Base-by-base conservation (phyloP, 2,329 filamentous ascomycete genomes). In the Aspergillus spinulosporus region DNA sequence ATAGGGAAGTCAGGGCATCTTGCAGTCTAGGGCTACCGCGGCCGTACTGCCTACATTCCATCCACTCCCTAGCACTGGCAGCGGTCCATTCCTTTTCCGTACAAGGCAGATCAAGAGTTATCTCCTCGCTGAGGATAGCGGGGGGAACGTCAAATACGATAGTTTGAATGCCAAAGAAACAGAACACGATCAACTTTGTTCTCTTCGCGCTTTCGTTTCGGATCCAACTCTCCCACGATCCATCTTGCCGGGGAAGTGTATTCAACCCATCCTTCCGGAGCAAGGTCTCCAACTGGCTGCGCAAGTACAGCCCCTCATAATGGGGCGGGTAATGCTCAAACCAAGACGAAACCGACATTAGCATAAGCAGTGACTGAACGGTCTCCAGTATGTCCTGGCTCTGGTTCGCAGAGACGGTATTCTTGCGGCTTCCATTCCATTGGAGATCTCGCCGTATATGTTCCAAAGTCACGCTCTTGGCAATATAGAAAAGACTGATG, bases 101-200 rank as follows among this genome's bases (percentile, higher is more conserved):
- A 47, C 68, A 70, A 1, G 69, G 69, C 3, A 72, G 54, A n/a
- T 71, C 68, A 26, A 72, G 36, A 0, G 61, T 58, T 11, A 71
- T 47, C 29, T 72, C 70, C 47, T 72, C 70, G 0, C 68, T 67
- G 5, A 72, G 57, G 6, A 72, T 65, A 48, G 70, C 58, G 0
- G 69, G 67, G 1, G 69, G 66, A 2, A 72, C 52, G 36, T 72
- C 69, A n/a, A 72, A 72, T 1, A 72, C 68, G 12, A 72, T 71
- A 2, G 69, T 72, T 31, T 69, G 68, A 11, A 72, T 69, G n/a
- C 68, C 70, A 29, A 71, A 66, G 54, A 67, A 77, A 61, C 59
- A 74, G 40, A 69, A 68, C 1, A 68, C 65, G n/a, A 72, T 70
- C 4, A 72, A 50, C 26, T 66, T 71, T 7, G 68, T 70, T 6